These are phyloP conservation scores for Populus tomentosa DNA, from an alignment of 441 rosid species.

Conservation along the genomic window DNA sequence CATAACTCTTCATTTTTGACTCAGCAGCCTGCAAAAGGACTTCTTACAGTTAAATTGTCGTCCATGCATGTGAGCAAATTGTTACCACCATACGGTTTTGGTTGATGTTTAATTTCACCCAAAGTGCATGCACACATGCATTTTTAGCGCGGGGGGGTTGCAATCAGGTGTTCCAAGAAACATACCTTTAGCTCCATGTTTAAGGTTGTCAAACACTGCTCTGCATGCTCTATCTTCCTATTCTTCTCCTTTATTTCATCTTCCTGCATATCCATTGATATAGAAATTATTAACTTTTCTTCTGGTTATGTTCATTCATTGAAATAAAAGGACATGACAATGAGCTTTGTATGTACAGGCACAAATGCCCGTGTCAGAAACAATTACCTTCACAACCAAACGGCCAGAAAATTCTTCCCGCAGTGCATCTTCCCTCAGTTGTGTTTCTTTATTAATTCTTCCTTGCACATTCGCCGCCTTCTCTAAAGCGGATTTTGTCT, in stretches of 20 bases:
- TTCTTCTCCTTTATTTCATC: conserved; percentile 73
- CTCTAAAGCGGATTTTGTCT: too few relatives aligned
- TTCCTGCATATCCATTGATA: conserved; percentile 51
- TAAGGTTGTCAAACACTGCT: conserved; percentile 72
- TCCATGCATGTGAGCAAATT: background rate
- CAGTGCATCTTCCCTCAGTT: too few relatives aligned
- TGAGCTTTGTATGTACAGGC: background rate
- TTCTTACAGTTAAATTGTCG: background rate
- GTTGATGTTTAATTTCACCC: background rate
- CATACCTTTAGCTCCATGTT: conserved; percentile 85
- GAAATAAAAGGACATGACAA: background rate
- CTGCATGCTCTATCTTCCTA: conserved; percentile 65
- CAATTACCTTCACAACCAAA: background rate
- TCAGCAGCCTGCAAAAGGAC: conserved; percentile 75
- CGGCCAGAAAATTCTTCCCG: too few relatives aligned
- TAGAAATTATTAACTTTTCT: background rate
- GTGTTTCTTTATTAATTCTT: too few relatives aligned
- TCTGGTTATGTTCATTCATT: background rate
- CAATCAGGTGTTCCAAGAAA: background rate
- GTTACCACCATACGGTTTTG: background rate
- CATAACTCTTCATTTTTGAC: conserved; percentile 65
- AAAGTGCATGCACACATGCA: background rate
- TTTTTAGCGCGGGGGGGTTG: too few relatives aligned
- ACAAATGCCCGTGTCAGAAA: background rate
- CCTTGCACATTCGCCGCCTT: too few relatives aligned